A percentile compares a stretch with the other conserved stretches of the same genome.
Conservation (phyloP, 179 eudicot species). For the Beta lomatogona region DNA sequence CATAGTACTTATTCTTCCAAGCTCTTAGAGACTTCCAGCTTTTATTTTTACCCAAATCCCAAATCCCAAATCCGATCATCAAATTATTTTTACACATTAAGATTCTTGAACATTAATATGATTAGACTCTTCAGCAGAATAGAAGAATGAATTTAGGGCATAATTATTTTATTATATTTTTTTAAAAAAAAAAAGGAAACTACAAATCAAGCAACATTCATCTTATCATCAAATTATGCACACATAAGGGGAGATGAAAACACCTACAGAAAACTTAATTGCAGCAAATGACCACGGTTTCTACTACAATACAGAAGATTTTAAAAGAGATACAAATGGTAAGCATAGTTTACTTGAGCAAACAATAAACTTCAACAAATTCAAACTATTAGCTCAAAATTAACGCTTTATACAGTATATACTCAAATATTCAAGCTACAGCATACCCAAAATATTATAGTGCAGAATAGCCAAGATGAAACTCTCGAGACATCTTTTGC, state of each 20-base stretch:
- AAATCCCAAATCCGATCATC: no score
- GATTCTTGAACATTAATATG: no score
- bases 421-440: no score
- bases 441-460: no score
- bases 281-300: not conserved
- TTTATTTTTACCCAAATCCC: no score
- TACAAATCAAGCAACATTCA: not conserved
- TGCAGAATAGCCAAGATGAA: conserved; percentile 4
- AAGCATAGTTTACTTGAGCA: not conserved
- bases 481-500: conserved; percentile 18
- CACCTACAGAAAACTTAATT: not conserved
- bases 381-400: not conserved
- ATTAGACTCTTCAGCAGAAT: not conserved
- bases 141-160: not conserved
- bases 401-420: no score
- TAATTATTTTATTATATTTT: no score
- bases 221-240: not conserved
- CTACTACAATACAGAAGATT: not conserved
- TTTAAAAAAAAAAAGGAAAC: not conserved
- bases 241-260: not conserved
- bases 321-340: not conserved
- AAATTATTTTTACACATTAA: no score
- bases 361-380: not conserved
- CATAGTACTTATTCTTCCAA: no score
- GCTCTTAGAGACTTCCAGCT: no score